Base-by-base conservation (phyloP, 2,329 filamentous ascomycete genomes). In the Aspergillus sp. region DNA sequence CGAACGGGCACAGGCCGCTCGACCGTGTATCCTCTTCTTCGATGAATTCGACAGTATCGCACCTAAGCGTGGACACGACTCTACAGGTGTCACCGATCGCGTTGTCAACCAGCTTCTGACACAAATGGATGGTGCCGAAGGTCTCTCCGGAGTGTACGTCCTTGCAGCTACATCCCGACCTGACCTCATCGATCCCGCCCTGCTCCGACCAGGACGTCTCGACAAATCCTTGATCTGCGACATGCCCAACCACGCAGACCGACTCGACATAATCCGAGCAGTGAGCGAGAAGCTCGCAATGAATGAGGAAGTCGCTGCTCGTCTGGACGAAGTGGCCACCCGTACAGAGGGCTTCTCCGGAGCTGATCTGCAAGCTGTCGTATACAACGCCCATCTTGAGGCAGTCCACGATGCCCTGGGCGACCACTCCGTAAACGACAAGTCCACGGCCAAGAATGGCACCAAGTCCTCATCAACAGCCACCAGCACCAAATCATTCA, bases 1-100 rank as follows among this genome's bases (percentile, higher is more conserved):
- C 71, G 94, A 97, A 73, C 87, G 95, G 45, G 95, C 95, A 0
- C 88, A 79, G 56, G 94, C 95, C 3, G 95, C 95, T 4, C 88
- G 90, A 61, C 96, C 96, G 0, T 98, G 95, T 69, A 91, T 99
- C 4, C 82, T 99, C 8, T 99, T 99, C 83, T 99, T 99, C 72
- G 95, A 99, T 72, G 95, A 99, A 75, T 99, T 99, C 72, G 95
- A 99, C 79, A 93, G 91, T 41, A 98, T 99, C 65, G 96, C 96
- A 0, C 95, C 95, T 2, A 99, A 98, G 78, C 87, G 95, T 79
- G 95, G 95, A 0, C 95, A 99, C 73, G 96, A 99, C 75, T 95
- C 90, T 1, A 99, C 95, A 0, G 95, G 96, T 65, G 96, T 99
- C n/a, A 99, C 95, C 0, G 96, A 99, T 76, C 88, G 96, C 39